Percentiles rank a stretch among this genome's conserved stretches.
phyloP scores from a whole-genome alignment of 2,329 filamentous ascomycete species.

The Cladosporium cucumerinum region DNA sequence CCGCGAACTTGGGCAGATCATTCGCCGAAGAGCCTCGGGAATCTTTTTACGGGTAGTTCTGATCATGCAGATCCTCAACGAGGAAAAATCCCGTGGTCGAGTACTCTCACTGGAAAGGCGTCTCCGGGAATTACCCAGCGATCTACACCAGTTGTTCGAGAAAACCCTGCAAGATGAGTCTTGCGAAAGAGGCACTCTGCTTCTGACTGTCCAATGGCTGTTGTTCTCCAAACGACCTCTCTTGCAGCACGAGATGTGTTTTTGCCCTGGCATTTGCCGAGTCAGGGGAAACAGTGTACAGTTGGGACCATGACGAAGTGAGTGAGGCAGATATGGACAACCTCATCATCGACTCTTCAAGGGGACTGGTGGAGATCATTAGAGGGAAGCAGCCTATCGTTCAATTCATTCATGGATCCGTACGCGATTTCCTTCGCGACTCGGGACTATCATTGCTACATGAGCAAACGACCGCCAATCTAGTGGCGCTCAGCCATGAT shows the following conservation, averaged over 20 bases:
- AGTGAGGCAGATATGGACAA: no score
- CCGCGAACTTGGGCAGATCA: constrained; percentile 36
- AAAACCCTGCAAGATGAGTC: constrained; percentile 50
- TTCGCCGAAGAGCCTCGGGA: constrained; percentile 40
- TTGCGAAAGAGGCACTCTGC: constrained; percentile 40
- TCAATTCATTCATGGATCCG: no score
- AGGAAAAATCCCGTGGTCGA: constrained; percentile 36
- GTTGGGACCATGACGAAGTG: no score
- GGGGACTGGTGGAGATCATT: no score
- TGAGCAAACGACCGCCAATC: no score
- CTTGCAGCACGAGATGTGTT: constrained; percentile 45
- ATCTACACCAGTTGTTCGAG: constrained; percentile 49
- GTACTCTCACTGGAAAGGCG: constrained; percentile 31
- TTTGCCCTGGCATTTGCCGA: constrained; percentile 34
- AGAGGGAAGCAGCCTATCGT: no score
- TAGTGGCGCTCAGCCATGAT: no score
- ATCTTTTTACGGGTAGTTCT: constrained; percentile 49
- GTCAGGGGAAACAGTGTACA: no score
- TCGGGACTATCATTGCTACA: no score
- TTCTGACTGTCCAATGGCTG: constrained; percentile 53
- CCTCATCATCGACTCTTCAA: no score
- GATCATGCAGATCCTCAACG: constrained; percentile 46
- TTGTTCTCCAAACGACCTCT: constrained; percentile 49
- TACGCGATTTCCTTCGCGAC: no score
- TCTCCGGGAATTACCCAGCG: constrained; percentile 40